Percentiles rank a stretch among this genome's conserved stretches.
phyloP scores from a whole-genome alignment of 73 alveolate species.

The Symbiodinium pilosum region DNA sequence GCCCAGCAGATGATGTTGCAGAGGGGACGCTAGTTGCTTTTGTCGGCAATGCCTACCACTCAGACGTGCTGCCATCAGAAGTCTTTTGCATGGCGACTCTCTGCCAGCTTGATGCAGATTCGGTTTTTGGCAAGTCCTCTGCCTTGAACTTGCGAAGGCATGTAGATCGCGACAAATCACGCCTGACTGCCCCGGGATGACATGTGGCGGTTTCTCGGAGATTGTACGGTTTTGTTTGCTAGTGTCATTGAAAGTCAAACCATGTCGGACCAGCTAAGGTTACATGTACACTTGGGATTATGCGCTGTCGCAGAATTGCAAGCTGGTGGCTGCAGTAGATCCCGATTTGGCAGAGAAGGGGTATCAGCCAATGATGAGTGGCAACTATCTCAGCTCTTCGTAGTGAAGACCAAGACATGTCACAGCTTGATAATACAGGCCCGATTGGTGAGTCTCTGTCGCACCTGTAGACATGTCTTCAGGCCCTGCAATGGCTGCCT shows the following conservation, averaged over 20 bases:
- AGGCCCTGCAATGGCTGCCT: not conserved
- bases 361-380: not conserved
- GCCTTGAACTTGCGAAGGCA: conserved; percentile 32
- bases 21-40: not conserved
- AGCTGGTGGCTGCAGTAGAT: conserved; percentile 59
- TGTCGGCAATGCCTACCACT: conserved; percentile 37
- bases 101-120: not conserved
- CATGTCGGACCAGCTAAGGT: not conserved
- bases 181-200: conserved; percentile 35
- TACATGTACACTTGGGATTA: conserved; percentile 71
- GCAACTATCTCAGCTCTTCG: no score
- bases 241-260: not conserved
- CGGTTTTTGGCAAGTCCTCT: no score
- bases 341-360: not conserved
- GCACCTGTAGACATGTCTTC: not conserved
- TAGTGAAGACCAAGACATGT: not conserved
- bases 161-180: conserved; percentile 41
- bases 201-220: not conserved
- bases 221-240: not conserved
- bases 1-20: conserved; percentile 58
- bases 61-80: no score
- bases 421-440: no score
- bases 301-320: conserved; percentile 71
- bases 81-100: not conserved
- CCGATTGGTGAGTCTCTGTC: no score